These are phyloP conservation scores for Colletotrichum aenigma DNA, from an alignment of 2,329 filamentous ascomycete species.

Conservation along the genomic window DNA sequence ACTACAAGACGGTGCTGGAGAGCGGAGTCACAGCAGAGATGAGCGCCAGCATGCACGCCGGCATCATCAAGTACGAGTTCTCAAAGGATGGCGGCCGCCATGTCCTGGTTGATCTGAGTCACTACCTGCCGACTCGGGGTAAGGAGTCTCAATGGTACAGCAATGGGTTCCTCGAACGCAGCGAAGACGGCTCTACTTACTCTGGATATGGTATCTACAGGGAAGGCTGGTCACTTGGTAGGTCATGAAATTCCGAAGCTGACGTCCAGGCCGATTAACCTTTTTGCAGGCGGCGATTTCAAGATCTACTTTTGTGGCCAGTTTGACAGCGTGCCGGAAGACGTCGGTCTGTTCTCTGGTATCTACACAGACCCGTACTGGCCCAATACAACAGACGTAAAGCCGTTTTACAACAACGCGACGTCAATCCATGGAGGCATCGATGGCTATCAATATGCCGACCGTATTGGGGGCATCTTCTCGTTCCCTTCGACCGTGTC, in stretches of 20 bases:
- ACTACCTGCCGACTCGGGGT: slow-evolving; percentile 46
- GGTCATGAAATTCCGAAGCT: background rate
- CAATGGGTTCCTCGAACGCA: slow-evolving; percentile 40
- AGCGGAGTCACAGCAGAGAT: slow-evolving; percentile 55
- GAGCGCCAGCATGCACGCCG: slow-evolving; percentile 51
- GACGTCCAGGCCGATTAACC: background rate
- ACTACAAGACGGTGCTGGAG: slow-evolving; percentile 54
- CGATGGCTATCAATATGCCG: slow-evolving; percentile 54
- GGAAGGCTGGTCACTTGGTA: slow-evolving; percentile 44
- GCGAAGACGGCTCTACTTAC: slow-evolving; percentile 42
- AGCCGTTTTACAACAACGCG: slow-evolving; percentile 51
- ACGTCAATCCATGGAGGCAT: slow-evolving; percentile 55
- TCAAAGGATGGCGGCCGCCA: slow-evolving; percentile 41
- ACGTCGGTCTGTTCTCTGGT: slow-evolving; percentile 41
- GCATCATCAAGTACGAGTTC: slow-evolving; percentile 58
- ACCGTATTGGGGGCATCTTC: slow-evolving; percentile 57
- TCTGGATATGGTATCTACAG: slow-evolving; percentile 50
- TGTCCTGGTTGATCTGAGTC: slow-evolving; percentile 51
- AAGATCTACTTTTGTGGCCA: slow-evolving; percentile 48
- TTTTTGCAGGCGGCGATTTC: slow-evolving; percentile 37
- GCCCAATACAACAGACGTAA: slow-evolving; percentile 32
- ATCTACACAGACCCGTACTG: slow-evolving; percentile 50
- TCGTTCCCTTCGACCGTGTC: slow-evolving; percentile 41
- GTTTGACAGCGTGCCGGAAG: slow-evolving; percentile 38
- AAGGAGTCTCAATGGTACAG: slow-evolving; percentile 45